Evolutionary conservation across 2,329 filamentous ascomycete genomes (phyloP).

Genomic region (Colletotrichum agaves): DNA sequence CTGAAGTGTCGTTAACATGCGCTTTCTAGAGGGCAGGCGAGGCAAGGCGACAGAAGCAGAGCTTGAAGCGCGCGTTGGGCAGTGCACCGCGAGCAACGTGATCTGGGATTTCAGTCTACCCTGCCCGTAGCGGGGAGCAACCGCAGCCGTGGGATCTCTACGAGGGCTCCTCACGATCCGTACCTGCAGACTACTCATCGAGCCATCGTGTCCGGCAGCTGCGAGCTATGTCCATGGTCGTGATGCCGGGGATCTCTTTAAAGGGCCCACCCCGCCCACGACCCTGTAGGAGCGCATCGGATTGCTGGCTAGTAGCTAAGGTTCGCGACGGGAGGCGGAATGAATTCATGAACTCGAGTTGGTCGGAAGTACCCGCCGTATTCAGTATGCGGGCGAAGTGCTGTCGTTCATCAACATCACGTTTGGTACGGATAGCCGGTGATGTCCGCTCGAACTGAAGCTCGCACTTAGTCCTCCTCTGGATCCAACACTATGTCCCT

Average conservation of each 20-base stretch:
- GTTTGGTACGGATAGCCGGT: too few species aligned
- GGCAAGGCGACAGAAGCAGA: background rate
- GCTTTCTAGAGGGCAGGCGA: background rate
- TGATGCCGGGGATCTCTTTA: background rate
- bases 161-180: background rate
- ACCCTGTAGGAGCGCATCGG: background rate
- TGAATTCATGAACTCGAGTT: background rate
- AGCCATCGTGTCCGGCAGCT: background rate
- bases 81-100: slow-evolving; percentile 23
- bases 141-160: background rate
- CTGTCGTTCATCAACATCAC: background rate
- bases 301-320: too few species aligned
- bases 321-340: background rate
- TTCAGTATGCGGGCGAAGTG: background rate
- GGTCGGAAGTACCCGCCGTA: background rate
- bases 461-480: slow-evolving; percentile 50
- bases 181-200: slow-evolving; percentile 12
- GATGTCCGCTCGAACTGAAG: too few species aligned
- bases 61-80: slow-evolving; percentile 1
- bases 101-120: slow-evolving; percentile 4
- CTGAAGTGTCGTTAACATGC: slow-evolving; percentile 24
- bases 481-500: slow-evolving; percentile 77
- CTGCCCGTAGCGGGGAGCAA: background rate
- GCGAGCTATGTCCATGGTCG: background rate
- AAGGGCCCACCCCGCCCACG: background rate